phyloP scores from a whole-genome alignment of 1,284 basidiomycete species.

The Malassezia psittaci region DNA sequence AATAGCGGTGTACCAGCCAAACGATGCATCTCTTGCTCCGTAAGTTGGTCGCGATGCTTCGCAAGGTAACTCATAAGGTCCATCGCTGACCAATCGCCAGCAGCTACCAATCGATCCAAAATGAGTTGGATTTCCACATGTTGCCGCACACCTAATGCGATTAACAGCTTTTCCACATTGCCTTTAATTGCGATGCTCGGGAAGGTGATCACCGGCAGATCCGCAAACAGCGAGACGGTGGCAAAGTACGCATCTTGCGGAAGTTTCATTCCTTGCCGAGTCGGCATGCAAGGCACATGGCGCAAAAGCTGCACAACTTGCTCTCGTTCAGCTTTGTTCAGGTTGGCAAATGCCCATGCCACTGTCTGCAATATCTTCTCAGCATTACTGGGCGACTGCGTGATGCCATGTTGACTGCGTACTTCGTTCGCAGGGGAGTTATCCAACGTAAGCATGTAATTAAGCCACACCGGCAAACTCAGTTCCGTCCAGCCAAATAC shows the following conservation, averaged over 20 bases:
- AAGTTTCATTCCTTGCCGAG: conserved; percentile 63
- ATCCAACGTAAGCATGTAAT: conserved; percentile 56
- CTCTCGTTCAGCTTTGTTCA: conserved; percentile 57
- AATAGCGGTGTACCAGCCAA: conserved; percentile 70
- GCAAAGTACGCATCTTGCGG: conserved; percentile 78
- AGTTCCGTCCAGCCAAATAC: conserved; percentile 68
- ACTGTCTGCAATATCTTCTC: conserved; percentile 69
- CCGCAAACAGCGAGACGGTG: conserved; percentile 74
- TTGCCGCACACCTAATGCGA: conserved; percentile 70
- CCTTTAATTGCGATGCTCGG: conserved; percentile 63
- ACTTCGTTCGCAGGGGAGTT: conserved; percentile 32
- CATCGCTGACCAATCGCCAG: conserved; percentile 49
- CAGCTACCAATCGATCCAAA: conserved; percentile 49
- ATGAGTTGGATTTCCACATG: conserved; percentile 60
- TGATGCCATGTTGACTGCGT: not conserved
- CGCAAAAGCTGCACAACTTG: conserved; percentile 58
- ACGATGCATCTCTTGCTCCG: conserved; percentile 60
- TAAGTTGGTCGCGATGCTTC: conserved; percentile 66
- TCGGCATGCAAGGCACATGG: conserved; percentile 68
- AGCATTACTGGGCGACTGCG: conserved; percentile 65
- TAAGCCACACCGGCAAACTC: conserved; percentile 65
- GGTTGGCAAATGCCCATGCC: conserved; percentile 64
- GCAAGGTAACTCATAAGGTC: conserved; percentile 56
- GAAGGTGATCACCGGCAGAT: conserved; percentile 65
- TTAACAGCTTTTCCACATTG: conserved; percentile 64